phyloP scores from a whole-genome alignment of 2,329 filamentous ascomycete species.

The Pseudogymnoascus sp. region DNA sequence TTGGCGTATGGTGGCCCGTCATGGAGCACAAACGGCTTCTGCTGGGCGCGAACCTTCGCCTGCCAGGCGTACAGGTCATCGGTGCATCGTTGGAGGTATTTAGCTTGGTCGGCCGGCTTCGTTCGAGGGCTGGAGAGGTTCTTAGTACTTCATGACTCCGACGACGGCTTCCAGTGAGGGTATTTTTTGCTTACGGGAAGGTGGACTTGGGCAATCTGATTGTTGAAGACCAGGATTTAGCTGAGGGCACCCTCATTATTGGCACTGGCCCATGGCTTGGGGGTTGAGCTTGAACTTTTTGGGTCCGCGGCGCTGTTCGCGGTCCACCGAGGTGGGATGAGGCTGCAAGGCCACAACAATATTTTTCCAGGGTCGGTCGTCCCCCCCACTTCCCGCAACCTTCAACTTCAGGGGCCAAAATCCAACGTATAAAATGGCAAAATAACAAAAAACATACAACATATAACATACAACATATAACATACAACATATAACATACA shows the following conservation, averaged over 20 bases:
- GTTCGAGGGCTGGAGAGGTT: conserved; percentile 26
- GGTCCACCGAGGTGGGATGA: neutral
- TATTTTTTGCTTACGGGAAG: conserved; percentile 50
- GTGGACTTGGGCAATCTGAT: conserved; percentile 65
- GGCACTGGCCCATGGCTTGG: conserved; percentile 3
- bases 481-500: too few species aligned
- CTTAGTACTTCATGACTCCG: conserved; percentile 13
- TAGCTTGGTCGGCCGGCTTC: conserved; percentile 35
- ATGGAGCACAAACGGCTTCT: conserved; percentile 66
- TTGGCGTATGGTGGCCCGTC: conserved; percentile 98
- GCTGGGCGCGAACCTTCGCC: conserved; percentile 29
- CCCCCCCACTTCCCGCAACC: neutral
- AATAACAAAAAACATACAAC: too few species aligned
- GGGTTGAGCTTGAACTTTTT: neutral
- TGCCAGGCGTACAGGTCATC: conserved; percentile 92
- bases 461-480: too few species aligned
- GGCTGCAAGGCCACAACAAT: conserved; percentile 7
- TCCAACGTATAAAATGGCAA: too few species aligned
- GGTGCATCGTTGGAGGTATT: conserved; percentile 66
- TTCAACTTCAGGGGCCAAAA: too few species aligned
- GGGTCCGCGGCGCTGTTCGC: neutral
- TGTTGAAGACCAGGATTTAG: conserved; percentile 63
- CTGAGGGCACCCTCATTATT: conserved; percentile 11
- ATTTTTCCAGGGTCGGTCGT: conserved; percentile 3
- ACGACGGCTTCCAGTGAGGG: neutral